Evolutionary conservation across 2,329 filamentous ascomycete species (phyloP).

Genomic region (Scytalidium sp.): DNA sequence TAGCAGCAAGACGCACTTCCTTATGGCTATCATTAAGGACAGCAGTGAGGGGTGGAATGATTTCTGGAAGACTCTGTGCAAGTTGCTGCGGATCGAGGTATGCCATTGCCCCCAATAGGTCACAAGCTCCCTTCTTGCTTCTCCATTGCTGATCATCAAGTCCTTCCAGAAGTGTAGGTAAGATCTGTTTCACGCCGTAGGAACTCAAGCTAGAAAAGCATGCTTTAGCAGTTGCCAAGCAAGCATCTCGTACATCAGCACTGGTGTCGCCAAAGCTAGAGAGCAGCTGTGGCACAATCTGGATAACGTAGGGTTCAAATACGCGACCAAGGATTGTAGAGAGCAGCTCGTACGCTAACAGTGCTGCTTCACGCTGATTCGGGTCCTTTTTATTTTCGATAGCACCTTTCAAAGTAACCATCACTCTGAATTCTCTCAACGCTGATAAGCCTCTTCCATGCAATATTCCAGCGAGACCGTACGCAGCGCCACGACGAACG

Average conservation of each 20-base stretch:
- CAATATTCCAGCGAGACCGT: constrained; percentile 88
- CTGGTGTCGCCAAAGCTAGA: constrained; percentile 86
- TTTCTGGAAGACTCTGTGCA: constrained; percentile 86
- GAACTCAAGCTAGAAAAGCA: constrained; percentile 93
- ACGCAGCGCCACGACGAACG: constrained; percentile 87
- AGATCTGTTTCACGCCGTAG: constrained; percentile 90
- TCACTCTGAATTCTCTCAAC: constrained; percentile 80
- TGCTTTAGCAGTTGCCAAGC: constrained; percentile 87
- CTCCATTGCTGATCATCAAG: constrained; percentile 96
- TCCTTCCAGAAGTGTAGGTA: constrained; percentile 87
- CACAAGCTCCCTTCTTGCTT: constrained; percentile 97
- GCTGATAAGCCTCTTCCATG: constrained; percentile 81
- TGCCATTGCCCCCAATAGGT: constrained; percentile 95
- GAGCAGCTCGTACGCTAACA: constrained; percentile 87
- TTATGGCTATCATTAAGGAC: constrained; percentile 98
- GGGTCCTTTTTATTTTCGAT: constrained; percentile 95
- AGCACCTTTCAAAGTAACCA: constrained; percentile 75
- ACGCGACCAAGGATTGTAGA: constrained; percentile 81
- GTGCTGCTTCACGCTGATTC: constrained; percentile 82
- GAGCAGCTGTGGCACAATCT: constrained; percentile 88
- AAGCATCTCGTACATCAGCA: constrained; percentile 87
- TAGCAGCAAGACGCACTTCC: constrained; percentile 87
- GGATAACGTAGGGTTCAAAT: constrained; percentile 96
- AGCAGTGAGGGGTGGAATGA: constrained; percentile 91
- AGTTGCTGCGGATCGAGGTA: constrained; percentile 96